Evolutionary conservation across 768 basidiomycete species (phyloP).

Genomic region (Lactarius hatsudake): DNA sequence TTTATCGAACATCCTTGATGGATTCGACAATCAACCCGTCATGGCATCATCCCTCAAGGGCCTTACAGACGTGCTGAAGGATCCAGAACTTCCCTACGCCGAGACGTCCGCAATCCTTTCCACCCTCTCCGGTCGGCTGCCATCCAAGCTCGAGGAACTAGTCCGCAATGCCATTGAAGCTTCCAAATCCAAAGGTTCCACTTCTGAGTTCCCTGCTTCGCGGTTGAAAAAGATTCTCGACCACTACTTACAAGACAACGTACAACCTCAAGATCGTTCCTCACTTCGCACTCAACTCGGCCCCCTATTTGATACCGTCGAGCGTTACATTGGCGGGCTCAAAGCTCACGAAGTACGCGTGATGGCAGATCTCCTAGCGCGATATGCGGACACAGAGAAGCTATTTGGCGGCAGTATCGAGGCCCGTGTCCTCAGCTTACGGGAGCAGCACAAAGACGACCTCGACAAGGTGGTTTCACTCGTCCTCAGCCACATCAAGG

Average conservation of each 20-base stretch:
- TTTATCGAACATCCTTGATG: constrained; percentile 89
- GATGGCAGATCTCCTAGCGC: constrained; percentile 71
- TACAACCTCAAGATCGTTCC: constrained; percentile 75
- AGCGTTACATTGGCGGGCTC: constrained; percentile 76
- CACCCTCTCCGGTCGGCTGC: constrained; percentile 89
- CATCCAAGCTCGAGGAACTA: constrained; percentile 83
- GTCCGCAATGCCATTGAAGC: constrained; percentile 76
- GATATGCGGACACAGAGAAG: constrained; percentile 85
- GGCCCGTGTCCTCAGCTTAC: constrained; percentile 81
- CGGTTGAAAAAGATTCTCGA: constrained; percentile 87
- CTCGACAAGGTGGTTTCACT: constrained; percentile 83
- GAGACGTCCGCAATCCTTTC: constrained; percentile 83
- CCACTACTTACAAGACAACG: constrained; percentile 74
- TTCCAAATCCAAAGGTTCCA: constrained; percentile 68
- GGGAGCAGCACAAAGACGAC: constrained; percentile 90
- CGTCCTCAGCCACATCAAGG: constrained; percentile 95
- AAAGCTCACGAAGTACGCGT: constrained; percentile 83
- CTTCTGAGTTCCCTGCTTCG: constrained; percentile 84
- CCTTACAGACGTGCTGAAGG: constrained; percentile 74
- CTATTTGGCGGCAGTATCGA: constrained; percentile 94
- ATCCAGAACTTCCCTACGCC: constrained; percentile 86
- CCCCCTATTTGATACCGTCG: constrained; percentile 70
- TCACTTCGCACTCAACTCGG: constrained; percentile 74
- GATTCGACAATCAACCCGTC: constrained; percentile 93
- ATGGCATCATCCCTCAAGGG: constrained; percentile 87